Conservation (phyloP, 306 rosid genomes). For the Trifolium dubium region DNA sequence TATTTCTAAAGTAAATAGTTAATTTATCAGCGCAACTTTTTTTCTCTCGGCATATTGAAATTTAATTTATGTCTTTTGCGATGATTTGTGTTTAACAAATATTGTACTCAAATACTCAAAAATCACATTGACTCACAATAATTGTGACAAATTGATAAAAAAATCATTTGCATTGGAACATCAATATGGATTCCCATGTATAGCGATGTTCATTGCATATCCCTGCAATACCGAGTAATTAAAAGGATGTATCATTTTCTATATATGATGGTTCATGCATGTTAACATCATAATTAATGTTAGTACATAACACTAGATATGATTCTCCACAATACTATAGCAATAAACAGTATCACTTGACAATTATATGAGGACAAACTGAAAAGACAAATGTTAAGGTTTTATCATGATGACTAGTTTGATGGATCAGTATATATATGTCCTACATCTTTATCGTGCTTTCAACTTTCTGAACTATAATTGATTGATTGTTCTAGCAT, state of each 20-base stretch:
- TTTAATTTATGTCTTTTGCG: neutral
- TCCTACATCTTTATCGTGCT: slow-evolving; percentile 71
- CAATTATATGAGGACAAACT: slow-evolving; percentile 73
- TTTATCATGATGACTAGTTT: slow-evolving; percentile 76
- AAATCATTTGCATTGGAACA: neutral
- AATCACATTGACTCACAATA: neutral
- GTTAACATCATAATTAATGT: slow-evolving; percentile 31
- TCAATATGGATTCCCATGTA: neutral
- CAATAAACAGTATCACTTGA: slow-evolving; percentile 59
- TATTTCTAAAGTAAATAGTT: no score
- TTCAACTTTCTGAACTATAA: slow-evolving; percentile 51
- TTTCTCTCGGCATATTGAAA: no score
- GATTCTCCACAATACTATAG: slow-evolving; percentile 42
- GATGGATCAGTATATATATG: slow-evolving; percentile 56
- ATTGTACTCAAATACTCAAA: neutral
- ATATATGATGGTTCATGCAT: slow-evolving; percentile 39
- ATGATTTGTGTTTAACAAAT: neutral
- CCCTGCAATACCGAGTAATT: slow-evolving; percentile 46
- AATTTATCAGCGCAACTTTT: no score
- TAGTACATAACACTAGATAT: slow-evolving; percentile 13
- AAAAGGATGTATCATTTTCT: slow-evolving; percentile 16
- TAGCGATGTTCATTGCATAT: slow-evolving; percentile 41
- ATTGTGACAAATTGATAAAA: neutral
- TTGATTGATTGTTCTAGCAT: slow-evolving; percentile 63
- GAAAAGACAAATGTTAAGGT: slow-evolving; percentile 98